A percentile compares a stretch with the other conserved stretches of the same genome.
Evolutionary conservation across 2,329 filamentous ascomycete species (phyloP).

Genomic region (Parastagonospora nodorum): DNA sequence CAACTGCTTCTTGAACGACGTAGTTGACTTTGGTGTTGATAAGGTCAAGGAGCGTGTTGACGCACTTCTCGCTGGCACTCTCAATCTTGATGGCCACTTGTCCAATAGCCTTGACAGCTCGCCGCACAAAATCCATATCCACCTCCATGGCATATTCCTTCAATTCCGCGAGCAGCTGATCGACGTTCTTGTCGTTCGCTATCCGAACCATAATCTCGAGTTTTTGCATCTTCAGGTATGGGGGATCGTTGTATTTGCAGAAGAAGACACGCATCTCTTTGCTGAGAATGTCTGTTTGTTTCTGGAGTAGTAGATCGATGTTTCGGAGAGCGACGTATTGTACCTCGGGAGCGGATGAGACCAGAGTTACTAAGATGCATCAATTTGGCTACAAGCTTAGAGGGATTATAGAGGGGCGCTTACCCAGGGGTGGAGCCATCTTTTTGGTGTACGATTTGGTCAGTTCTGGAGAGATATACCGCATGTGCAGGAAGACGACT

Average conservation of each 20-base stretch:
- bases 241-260: slow-evolving; percentile 99
- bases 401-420: slow-evolving; percentile 26
- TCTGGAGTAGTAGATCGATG: slow-evolving; percentile 93
- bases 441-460: slow-evolving; percentile 91
- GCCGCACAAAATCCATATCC: slow-evolving; percentile 97
- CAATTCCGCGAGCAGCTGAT: slow-evolving; percentile 89
- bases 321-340: slow-evolving; percentile 97
- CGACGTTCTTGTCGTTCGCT: slow-evolving; percentile 94
- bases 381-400: slow-evolving; percentile 20
- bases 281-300: slow-evolving; percentile 93
- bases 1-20: slow-evolving; percentile 95
- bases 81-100: slow-evolving; percentile 99
- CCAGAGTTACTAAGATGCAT: slow-evolving; percentile 75
- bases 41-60: slow-evolving; percentile 88
- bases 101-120: slow-evolving; percentile 93
- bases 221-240: slow-evolving; percentile 96
- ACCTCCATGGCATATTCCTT: slow-evolving; percentile 98
- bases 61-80: slow-evolving; percentile 90
- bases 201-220: slow-evolving; percentile 99
- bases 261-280: slow-evolving; percentile 99
- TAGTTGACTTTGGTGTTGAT: slow-evolving; percentile 99
- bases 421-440: slow-evolving; percentile 94
- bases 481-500: slow-evolving; percentile 97
- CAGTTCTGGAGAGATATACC: slow-evolving; percentile 75
- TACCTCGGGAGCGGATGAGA: slow-evolving; percentile 94